Percentiles rank a stretch among this genome's conserved stretches.
Conservation (phyloP, 1,284 basidiomycete genomes). For the Malassezia caprae region DNA sequence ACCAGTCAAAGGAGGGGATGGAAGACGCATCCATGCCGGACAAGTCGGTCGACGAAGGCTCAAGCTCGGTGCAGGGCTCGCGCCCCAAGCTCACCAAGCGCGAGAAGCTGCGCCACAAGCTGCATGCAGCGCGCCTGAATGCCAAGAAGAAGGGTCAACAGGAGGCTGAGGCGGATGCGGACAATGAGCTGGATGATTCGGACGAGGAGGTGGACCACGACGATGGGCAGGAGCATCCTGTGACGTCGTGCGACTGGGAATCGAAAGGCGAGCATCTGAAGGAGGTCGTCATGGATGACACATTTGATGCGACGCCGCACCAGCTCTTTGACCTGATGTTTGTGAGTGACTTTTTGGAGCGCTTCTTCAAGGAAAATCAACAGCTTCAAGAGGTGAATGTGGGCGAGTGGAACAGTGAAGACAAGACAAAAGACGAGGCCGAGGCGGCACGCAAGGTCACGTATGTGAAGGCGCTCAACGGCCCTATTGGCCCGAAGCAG, state of each 20-base stretch:
- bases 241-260: constrained; percentile 67
- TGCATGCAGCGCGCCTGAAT: constrained; percentile 3
- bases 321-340: constrained; percentile 94
- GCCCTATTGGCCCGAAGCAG: constrained; percentile 78
- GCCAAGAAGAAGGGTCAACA: constrained; percentile 27
- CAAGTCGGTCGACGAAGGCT: constrained; percentile 12
- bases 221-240: constrained; percentile 32
- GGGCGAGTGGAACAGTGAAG: constrained; percentile 51
- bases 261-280: constrained; percentile 62
- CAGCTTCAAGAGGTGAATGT: constrained; percentile 57
- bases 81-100: constrained; percentile 25
- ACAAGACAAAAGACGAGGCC: neutral
- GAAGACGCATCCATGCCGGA: neutral
- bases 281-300: constrained; percentile 65
- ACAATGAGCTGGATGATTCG: constrained; percentile 19
- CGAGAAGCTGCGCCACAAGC: constrained; percentile 22
- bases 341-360: constrained; percentile 86
- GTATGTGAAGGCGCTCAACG: constrained; percentile 87
- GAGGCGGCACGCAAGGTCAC: constrained; percentile 64
- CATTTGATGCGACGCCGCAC: constrained; percentile 80
- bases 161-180: constrained; percentile 3
- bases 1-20: neutral
- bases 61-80: constrained; percentile 13
- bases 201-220: constrained; percentile 19
- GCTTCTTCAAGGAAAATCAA: constrained; percentile 78